phyloP scores from a whole-genome alignment of 2,329 filamentous ascomycete species.

The Aureobasidium sp. region DNA sequence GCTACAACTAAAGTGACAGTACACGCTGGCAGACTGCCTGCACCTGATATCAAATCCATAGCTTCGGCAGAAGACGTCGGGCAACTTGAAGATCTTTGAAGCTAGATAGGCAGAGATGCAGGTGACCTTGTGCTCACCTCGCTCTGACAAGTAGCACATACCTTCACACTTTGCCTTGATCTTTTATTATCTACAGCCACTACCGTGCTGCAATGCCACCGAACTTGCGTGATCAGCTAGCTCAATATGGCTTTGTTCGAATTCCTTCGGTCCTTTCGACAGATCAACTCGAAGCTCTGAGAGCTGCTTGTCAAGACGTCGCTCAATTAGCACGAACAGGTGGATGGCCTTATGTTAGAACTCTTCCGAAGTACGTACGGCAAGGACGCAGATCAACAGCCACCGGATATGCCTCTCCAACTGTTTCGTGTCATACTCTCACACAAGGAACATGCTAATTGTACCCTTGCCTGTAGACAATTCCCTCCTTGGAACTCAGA shows the following conservation, averaged over 20 bases:
- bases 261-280: constrained; percentile 58
- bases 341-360: constrained; percentile 73
- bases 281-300: constrained; percentile 52
- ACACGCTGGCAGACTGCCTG: not conserved
- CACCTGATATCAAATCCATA: not conserved
- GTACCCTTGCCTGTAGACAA: constrained; percentile 39
- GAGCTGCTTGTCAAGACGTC: constrained; percentile 51
- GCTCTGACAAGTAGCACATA: not conserved
- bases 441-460: too few relatives aligned
- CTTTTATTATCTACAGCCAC: not conserved
- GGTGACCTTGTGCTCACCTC: not conserved
- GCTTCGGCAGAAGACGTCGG: not conserved
- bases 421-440: too few relatives aligned
- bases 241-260: constrained; percentile 68
- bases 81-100: not conserved
- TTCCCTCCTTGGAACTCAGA: constrained; percentile 74
- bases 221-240: constrained; percentile 48
- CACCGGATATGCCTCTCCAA: too few relatives aligned
- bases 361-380: constrained; percentile 56
- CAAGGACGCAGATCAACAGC: too few relatives aligned
- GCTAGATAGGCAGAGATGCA: not conserved
- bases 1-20: too few relatives aligned
- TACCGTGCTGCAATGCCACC: not conserved
- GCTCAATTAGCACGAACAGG: constrained; percentile 60
- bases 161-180: not conserved